Base-by-base conservation (phyloP, 208 protist species). In the Sergeia podlipaevii region DNA sequence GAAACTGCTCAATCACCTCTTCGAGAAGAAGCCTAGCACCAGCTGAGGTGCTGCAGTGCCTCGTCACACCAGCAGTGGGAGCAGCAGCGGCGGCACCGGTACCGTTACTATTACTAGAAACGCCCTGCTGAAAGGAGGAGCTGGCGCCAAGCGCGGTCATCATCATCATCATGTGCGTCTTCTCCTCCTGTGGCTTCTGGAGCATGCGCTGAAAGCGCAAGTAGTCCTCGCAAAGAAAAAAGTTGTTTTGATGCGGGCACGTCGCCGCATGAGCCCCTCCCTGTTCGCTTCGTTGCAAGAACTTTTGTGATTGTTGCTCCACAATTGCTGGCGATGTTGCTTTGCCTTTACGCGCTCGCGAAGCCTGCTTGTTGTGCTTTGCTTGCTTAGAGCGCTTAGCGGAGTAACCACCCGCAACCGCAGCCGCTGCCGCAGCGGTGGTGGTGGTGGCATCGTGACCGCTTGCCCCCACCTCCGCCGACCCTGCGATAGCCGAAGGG, bases 1-100 rank as follows among this genome's bases (percentile, higher is more conserved):
- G 61, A 55, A 83, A 93, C 57, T 95, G 89, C 56, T 91, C 85
- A 8, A 42, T 55, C 15, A 91, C 70, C 57, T 91, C 79, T 26
- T 92, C 68, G 27, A 73, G 59, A 10, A 92, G 56, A 41, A 81
- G 68, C 15, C 51, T n/a, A n/a, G n/a, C n/a, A n/a, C n/a, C n/a
- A n/a, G n/a, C n/a, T n/a, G n/a, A n/a, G n/a, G n/a, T n/a, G n/a
- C n/a, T n/a, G n/a, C n/a, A n/a, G 69, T 60, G 13, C 61, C 51
- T 13, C 38, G 65, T 23, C 33, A 60, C 32, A 33, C 46, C 44
- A 36, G 49, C 23, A 10, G 45, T 29, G 4, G n/a, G 15, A 33
- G 21, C 33, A 48, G 30, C 49, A 50, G 10, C 34, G n/a, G n/a
- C n/a, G n/a, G n/a, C n/a, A n/a, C n/a, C n/a, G n/a, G n/a, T n/a